Conservation (phyloP, 2,329 filamentous ascomycete species). For the Dryadomyces sulphureus region DNA sequence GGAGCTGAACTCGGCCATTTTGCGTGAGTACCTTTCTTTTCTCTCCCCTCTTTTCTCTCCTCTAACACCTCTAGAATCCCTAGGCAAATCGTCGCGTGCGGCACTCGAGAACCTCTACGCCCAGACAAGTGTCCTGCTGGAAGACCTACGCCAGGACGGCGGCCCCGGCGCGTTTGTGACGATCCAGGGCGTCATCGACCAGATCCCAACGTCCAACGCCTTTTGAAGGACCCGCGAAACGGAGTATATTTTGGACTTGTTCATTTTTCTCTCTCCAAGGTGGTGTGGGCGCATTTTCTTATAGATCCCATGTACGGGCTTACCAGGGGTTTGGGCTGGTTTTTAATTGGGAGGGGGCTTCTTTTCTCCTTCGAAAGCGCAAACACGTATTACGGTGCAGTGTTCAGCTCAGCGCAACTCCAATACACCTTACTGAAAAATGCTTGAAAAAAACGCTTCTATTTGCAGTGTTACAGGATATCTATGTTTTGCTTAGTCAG, state of each 20-base stretch:
- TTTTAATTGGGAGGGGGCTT: too few species aligned
- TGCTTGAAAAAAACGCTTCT: too few species aligned
- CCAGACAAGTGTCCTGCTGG: constrained; percentile 75
- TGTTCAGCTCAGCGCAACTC: too few species aligned
- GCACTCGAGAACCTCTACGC: constrained; percentile 75
- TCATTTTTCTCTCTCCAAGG: neutral
- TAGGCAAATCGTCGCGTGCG: constrained; percentile 79
- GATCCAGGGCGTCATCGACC: constrained; percentile 32
- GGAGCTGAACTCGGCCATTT: constrained; percentile 83
- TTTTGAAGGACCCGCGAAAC: neutral
- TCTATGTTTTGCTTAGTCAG: too few species aligned
- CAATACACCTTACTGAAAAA: too few species aligned
- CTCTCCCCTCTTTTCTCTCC: constrained; percentile 7
- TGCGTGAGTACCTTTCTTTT: constrained; percentile 44
- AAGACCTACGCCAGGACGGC: constrained; percentile 65
- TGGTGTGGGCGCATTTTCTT: neutral
- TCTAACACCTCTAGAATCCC: constrained; percentile 46
- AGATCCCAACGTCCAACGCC: constrained; percentile 20
- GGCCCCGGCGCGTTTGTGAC: constrained; percentile 72
- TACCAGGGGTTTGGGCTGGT: neutral
- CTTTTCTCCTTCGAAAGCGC: neutral
- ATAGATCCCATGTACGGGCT: neutral
- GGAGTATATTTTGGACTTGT: neutral
- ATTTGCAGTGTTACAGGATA: too few species aligned
- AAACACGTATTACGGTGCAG: too few species aligned